These are phyloP conservation scores for Aspergillus glaucus DNA, from an alignment of 2,329 filamentous ascomycete genomes.

Conservation along the genomic window DNA sequence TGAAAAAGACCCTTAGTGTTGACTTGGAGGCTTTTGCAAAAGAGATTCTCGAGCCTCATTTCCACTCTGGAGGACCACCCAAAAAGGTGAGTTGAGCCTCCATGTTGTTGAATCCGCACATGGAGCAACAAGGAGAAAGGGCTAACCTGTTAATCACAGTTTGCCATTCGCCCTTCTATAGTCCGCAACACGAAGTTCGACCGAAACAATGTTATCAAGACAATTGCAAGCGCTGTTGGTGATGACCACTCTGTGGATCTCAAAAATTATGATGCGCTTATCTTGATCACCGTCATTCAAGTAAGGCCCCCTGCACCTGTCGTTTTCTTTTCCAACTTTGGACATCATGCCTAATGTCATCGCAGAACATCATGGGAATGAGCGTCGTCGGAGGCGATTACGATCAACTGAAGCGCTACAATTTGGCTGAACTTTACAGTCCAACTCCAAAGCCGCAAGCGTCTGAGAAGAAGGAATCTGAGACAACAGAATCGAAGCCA, in stretches of 20 bases:
- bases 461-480: constrained; percentile 3
- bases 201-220: constrained; percentile 54
- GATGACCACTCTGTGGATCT: constrained; percentile 55
- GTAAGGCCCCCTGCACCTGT: constrained; percentile 25
- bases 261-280: constrained; percentile 54
- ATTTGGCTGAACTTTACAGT: constrained; percentile 56
- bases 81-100: constrained; percentile 45
- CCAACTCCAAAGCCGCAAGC: constrained; percentile 32
- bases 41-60: constrained; percentile 53
- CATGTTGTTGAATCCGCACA: background rate
- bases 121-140: background rate
- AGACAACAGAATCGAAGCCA: background rate
- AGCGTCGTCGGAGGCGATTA: constrained; percentile 56
- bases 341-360: background rate
- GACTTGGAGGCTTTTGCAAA: constrained; percentile 53
- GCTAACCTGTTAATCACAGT: constrained; percentile 35
- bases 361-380: constrained; percentile 57
- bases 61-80: constrained; percentile 46
- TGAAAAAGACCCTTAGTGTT: constrained; percentile 52
- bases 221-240: constrained; percentile 53
- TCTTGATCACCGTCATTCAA: constrained; percentile 58
- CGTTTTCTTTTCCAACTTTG: background rate
- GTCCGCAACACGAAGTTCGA: constrained; percentile 54
- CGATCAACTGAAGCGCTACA: constrained; percentile 57
- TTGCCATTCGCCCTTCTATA: constrained; percentile 57